phyloP scores from a whole-genome alignment of 345 rosid species.

The Aegle marmelos region DNA sequence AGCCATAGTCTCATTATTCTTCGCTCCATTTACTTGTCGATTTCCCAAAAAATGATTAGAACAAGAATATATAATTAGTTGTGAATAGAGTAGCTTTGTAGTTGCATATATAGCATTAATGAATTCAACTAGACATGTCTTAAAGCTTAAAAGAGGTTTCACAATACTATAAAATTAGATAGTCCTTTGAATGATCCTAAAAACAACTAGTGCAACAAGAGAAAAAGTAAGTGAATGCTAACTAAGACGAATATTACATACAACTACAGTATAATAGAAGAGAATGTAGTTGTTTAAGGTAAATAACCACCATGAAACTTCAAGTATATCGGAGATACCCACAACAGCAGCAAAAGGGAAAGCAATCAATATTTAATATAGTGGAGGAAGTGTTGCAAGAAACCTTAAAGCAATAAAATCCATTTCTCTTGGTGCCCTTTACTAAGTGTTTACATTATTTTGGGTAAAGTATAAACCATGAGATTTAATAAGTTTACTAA shows the following conservation, averaged over 20 bases:
- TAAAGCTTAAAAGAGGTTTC: background rate
- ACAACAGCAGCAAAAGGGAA: background rate
- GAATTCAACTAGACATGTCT: background rate
- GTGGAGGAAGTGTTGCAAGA: background rate
- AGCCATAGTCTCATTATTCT: slow-evolving; percentile 36
- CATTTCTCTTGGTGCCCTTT: too few relatives aligned
- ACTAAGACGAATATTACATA: background rate
- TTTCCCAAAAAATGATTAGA: background rate
- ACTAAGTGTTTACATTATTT: background rate
- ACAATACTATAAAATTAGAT: background rate
- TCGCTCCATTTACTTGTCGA: slow-evolving; percentile 37
- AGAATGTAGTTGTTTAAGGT: background rate
- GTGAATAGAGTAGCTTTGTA: background rate
- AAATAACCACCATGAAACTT: background rate
- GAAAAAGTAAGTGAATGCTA: background rate
- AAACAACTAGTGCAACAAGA: background rate
- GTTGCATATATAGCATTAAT: background rate
- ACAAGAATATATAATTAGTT: background rate
- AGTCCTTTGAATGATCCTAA: background rate
- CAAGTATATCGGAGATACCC: background rate
- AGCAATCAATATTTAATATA: background rate
- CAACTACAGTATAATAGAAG: background rate
- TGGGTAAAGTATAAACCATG: background rate
- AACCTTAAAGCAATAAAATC: background rate
- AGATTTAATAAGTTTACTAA: background rate